A percentile compares a stretch with the other conserved stretches of the same genome.
These are phyloP conservation scores for Sphaceloma murrayae DNA, from an alignment of 2,329 filamentous ascomycete genomes.

Conservation along the genomic window DNA sequence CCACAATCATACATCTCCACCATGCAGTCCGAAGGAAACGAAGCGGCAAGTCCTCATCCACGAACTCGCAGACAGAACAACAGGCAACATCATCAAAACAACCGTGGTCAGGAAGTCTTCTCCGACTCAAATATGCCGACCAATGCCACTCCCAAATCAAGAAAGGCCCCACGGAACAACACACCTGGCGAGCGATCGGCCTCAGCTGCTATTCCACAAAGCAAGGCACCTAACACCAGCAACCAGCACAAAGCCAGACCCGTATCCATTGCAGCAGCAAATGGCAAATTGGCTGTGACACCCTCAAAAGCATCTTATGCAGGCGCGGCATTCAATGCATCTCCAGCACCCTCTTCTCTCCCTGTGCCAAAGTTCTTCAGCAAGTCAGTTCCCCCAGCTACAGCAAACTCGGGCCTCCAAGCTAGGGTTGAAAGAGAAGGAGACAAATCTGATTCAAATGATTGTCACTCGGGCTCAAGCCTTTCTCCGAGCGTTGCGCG, in stretches of 20 bases:
- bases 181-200: constrained; percentile 16
- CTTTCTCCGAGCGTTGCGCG: constrained; percentile 20
- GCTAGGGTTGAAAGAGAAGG: constrained; percentile 36
- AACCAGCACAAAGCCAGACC: constrained; percentile 28
- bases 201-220: constrained; percentile 14
- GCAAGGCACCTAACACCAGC: constrained; percentile 16
- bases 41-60: constrained; percentile 9
- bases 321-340: constrained; percentile 88
- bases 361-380: constrained; percentile 84
- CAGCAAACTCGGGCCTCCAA: constrained; percentile 35
- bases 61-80: constrained; percentile 6
- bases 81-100: constrained; percentile 6
- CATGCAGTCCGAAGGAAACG: constrained; percentile 16
- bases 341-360: constrained; percentile 79
- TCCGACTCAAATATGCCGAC: constrained; percentile 19
- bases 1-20: constrained; percentile 3
- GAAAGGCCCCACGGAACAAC: constrained; percentile 17
- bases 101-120: constrained; percentile 15
- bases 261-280: constrained; percentile 36
- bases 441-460: constrained; percentile 31
- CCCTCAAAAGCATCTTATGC: constrained; percentile 60
- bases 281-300: constrained; percentile 30
- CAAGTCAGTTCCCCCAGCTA: constrained; percentile 62
- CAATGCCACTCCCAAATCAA: constrained; percentile 17
- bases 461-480: constrained; percentile 1